These are phyloP conservation scores for Yamadazyma spencermartinsiae DNA, from an alignment of 1,139 yeast genomes.

Conservation along the genomic window DNA sequence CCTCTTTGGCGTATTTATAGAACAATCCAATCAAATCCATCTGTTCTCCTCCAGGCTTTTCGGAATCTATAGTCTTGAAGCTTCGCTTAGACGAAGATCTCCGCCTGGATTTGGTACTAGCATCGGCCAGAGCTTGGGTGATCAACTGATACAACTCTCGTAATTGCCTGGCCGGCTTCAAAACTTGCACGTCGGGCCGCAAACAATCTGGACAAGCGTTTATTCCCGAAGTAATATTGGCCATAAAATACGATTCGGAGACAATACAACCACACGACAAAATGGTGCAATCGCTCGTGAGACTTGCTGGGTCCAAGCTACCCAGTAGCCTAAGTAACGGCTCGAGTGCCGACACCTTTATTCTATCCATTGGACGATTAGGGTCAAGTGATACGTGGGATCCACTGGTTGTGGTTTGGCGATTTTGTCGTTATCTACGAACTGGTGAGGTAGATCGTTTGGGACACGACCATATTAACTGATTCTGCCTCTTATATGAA, in stretches of 20 bases:
- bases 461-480: too few species aligned
- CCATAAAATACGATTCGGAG: slow-evolving; percentile 47
- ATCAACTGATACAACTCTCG: slow-evolving; percentile 48
- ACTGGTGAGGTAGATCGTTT: too few species aligned
- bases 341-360: slow-evolving; percentile 28
- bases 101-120: slow-evolving; percentile 15
- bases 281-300: slow-evolving; percentile 52
- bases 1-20: slow-evolving; percentile 46
- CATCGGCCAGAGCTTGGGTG: slow-evolving; percentile 7
- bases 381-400: not conserved
- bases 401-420: not conserved
- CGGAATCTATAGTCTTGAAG: slow-evolving; percentile 20
- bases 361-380: slow-evolving; percentile 25
- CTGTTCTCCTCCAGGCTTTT: slow-evolving; percentile 21
- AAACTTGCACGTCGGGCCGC: slow-evolving; percentile 24
- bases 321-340: slow-evolving; percentile 32
- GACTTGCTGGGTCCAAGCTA: slow-evolving; percentile 15
- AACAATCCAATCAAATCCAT: slow-evolving; percentile 41
- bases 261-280: slow-evolving; percentile 73
- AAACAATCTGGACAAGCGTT: slow-evolving; percentile 53
- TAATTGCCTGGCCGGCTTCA: slow-evolving; percentile 53
- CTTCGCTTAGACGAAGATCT: slow-evolving; percentile 28
- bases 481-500: too few species aligned
- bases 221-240: slow-evolving; percentile 18
- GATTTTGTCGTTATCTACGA: not conserved